phyloP scores from a whole-genome alignment of 352 stramenopile genomes.

The Globisporangium lucens region DNA sequence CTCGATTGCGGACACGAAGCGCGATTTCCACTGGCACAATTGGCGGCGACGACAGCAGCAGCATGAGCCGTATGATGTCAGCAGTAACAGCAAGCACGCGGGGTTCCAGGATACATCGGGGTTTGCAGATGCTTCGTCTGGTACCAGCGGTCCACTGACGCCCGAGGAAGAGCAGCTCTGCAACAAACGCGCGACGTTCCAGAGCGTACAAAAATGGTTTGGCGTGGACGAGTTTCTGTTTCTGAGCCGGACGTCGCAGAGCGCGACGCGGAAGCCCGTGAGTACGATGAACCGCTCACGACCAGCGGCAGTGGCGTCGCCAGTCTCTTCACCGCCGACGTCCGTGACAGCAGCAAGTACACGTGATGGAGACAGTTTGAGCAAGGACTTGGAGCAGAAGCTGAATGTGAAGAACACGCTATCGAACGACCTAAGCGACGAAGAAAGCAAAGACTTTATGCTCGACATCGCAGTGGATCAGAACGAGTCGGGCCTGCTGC shows the following conservation, averaged over 20 bases:
- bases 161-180: constrained; percentile 23
- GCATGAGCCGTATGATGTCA: neutral
- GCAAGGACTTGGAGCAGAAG: constrained; percentile 2
- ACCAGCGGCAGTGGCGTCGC: neutral
- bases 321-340: neutral
- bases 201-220: constrained; percentile 62
- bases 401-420: neutral
- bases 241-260: constrained; percentile 38
- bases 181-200: constrained; percentile 26
- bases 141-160: constrained; percentile 9
- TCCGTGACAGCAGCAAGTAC: neutral
- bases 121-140: neutral
- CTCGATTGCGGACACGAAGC: constrained; percentile 42
- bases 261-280: constrained; percentile 16
- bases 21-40: constrained; percentile 42
- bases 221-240: constrained; percentile 70
- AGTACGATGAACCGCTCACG: constrained; percentile 11
- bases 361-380: neutral
- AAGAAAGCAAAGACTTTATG: constrained; percentile 26
- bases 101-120: constrained; percentile 1
- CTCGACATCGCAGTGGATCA: constrained; percentile 47
- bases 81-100: neutral
- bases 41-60: constrained; percentile 1
- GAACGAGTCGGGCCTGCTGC: constrained; percentile 60
- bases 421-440: constrained; percentile 1